Percentiles rank a stretch among this genome's conserved stretches.
Evolutionary conservation across 345 rosid species (phyloP).

Genomic region (Bruguiera sexangula): DNA sequence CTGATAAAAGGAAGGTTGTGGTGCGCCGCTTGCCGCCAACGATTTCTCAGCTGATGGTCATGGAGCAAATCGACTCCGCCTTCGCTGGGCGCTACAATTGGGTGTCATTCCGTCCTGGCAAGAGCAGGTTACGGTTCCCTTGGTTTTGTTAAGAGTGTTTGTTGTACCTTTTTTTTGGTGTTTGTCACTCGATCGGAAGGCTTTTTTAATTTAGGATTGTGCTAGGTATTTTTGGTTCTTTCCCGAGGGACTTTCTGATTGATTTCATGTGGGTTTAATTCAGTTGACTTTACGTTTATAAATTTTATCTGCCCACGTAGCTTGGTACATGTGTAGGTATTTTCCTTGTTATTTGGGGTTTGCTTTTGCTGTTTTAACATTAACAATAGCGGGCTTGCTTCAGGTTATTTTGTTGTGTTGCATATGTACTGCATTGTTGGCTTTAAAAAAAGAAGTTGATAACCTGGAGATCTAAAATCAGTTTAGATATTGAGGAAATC

Average conservation of each 20-base stretch:
- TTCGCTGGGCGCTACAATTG: conserved; percentile 62
- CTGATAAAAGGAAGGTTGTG: conserved; percentile 69
- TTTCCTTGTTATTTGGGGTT: neutral
- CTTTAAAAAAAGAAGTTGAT: neutral
- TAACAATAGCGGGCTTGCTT: neutral
- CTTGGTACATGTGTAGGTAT: too few species aligned
- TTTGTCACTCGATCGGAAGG: neutral
- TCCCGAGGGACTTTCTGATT: too few species aligned
- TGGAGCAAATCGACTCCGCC: conserved; percentile 51
- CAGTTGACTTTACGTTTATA: too few species aligned
- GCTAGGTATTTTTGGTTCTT: too few species aligned
- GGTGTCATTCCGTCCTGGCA: conserved; percentile 61
- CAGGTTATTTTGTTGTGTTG: neutral
- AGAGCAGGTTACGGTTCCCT: conserved; percentile 46
- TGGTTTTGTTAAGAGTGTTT: neutral
- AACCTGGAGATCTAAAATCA: neutral
- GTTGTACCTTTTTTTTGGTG: neutral
- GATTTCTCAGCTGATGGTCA: conserved; percentile 42
- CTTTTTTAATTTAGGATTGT: neutral
- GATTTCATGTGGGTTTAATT: too few species aligned
- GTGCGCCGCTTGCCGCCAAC: conserved; percentile 69
- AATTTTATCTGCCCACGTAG: too few species aligned
- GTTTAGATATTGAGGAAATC: neutral
- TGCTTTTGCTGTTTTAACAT: neutral
- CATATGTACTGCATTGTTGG: neutral